Conservation (phyloP, 768 basidiomycete species). For the Mycena olivaceomarginata region DNA sequence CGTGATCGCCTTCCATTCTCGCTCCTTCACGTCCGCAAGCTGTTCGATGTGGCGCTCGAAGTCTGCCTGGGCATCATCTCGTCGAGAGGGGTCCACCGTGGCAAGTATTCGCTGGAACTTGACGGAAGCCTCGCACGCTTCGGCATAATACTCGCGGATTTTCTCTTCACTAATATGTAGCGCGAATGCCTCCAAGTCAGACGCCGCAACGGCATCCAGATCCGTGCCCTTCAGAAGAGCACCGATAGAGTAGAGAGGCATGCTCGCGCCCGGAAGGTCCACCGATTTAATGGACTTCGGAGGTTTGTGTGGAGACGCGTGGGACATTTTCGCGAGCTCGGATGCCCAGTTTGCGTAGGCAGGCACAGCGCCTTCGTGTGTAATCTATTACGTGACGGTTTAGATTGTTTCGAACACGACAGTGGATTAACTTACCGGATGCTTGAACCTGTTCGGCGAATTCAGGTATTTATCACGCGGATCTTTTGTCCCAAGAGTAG, state of each 20-base stretch:
- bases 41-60: slow-evolving; percentile 41
- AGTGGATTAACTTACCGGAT: slow-evolving; percentile 29
- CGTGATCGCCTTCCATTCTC: slow-evolving; percentile 42
- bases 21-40: slow-evolving; percentile 38
- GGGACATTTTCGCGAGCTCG: slow-evolving; percentile 31
- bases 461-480: background rate
- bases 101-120: slow-evolving; percentile 39
- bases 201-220: slow-evolving; percentile 40
- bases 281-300: slow-evolving; percentile 21
- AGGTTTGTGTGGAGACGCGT: slow-evolving; percentile 24
- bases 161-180: slow-evolving; percentile 36
- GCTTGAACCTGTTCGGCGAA: slow-evolving; percentile 29
- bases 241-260: slow-evolving; percentile 42
- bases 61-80: slow-evolving; percentile 21
- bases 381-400: background rate
- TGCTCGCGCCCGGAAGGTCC: slow-evolving; percentile 26
- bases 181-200: slow-evolving; percentile 39
- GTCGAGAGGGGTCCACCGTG: slow-evolving; percentile 19
- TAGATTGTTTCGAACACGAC: background rate
- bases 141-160: slow-evolving; percentile 42
- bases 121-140: slow-evolving; percentile 42
- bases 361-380: background rate
- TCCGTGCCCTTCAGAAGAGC: slow-evolving; percentile 43
- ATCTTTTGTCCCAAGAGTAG: slow-evolving; percentile 28
- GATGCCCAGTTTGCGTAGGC: slow-evolving; percentile 41